Evolutionary conservation across 768 basidiomycete species (phyloP), one percentile per base, ranked within the genome.

Genomic region (Hemileccinum rubropunctum): DNA sequence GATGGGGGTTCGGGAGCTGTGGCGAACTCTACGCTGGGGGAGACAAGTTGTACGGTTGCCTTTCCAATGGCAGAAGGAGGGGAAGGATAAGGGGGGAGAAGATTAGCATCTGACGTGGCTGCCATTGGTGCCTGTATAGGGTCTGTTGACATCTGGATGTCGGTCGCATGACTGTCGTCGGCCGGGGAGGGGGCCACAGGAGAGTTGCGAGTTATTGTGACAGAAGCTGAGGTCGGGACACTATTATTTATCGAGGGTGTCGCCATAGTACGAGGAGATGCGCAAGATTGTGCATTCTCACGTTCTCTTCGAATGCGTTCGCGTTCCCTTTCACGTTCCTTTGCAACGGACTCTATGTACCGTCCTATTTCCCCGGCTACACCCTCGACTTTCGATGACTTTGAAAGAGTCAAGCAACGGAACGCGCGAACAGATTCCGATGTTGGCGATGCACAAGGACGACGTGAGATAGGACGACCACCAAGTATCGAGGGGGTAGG

Each of bases 311-410:
- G 81, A 41, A 89, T 74, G 23, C 87, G 75, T 56, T 91, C 88
- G 6, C 88, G 75, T 64, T 93, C 90, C 49, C 76, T 74, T 52
- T 92, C 91, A 15, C 91, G 74, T 58, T 92, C 91, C 54, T 80
- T 80, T 4, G 82, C 83, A 6, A 91, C 78, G 9, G 79, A 77
- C 48, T 92, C 91, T 6, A 92, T 86, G 58, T 88, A 91, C 2
- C 73, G 72, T 27, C 81, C 80, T 15, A 88, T 77, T 61, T 87
- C 82, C 3, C 71, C 61, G 2, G 85, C 86, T 6, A 84, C 76
- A 6, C 67, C 70, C 17, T 74, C 72, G 11, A 86, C 66, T 45
- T 77, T 77, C 43, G 73, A 76, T 6, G 73, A 70, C 42, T 75
- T 76, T 1, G 77, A 75, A 15, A 82, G 68, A 0, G 82, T 77